phyloP scores from a whole-genome alignment of 2,329 filamentous ascomycete genomes.

The Trichoderma harzianum region DNA sequence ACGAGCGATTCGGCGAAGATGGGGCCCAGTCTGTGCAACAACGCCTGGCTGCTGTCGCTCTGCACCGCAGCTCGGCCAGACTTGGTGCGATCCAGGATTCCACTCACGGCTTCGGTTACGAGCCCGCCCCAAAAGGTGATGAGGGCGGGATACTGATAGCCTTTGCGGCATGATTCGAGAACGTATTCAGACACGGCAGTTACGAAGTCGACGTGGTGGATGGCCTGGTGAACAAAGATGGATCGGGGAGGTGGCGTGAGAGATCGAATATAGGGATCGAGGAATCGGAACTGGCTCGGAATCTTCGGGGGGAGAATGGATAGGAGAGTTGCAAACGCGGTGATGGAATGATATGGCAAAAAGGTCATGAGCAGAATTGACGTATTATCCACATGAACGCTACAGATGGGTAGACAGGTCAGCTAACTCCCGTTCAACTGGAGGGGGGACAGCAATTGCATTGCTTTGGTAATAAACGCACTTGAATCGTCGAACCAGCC shows the following conservation, averaged over 20 bases:
- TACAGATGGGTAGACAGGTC: slow-evolving; percentile 35
- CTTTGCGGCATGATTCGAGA: slow-evolving; percentile 66
- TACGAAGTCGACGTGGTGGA: slow-evolving; percentile 74
- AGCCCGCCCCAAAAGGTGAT: slow-evolving; percentile 90
- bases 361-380: slow-evolving; percentile 76
- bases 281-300: slow-evolving; percentile 73
- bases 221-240: slow-evolving; percentile 78
- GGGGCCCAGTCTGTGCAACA: slow-evolving; percentile 65
- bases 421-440: background rate
- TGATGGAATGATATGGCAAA: slow-evolving; percentile 84
- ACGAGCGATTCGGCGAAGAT: slow-evolving; percentile 74
- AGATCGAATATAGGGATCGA: slow-evolving; percentile 80
- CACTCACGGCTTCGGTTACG: slow-evolving; percentile 78
- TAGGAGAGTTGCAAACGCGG: slow-evolving; percentile 79
- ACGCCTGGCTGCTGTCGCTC: slow-evolving; percentile 74
- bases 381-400: slow-evolving; percentile 90
- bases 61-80: slow-evolving; percentile 76
- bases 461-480: slow-evolving; percentile 39
- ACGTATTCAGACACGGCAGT: slow-evolving; percentile 74
- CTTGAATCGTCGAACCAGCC: slow-evolving; percentile 89
- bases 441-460: background rate
- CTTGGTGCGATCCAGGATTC: slow-evolving; percentile 72
- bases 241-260: slow-evolving; percentile 73
- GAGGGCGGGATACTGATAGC: slow-evolving; percentile 72
- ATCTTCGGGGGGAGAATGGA: slow-evolving; percentile 79